Evolutionary conservation across 805 yeast species (phyloP).

Genomic region (Gaillardinia entomophila): DNA sequence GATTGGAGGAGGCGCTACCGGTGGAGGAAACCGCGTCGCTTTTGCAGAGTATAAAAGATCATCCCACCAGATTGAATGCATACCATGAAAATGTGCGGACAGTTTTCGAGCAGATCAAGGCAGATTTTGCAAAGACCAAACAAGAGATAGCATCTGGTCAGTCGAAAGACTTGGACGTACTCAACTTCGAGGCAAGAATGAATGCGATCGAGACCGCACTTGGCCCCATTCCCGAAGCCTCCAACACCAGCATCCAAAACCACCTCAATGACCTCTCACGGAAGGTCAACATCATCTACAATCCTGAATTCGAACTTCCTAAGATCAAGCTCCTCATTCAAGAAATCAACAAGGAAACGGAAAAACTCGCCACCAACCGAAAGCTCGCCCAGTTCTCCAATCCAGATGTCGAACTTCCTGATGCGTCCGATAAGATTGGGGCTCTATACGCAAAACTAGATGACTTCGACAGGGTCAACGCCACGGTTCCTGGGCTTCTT

Average conservation of each 20-base stretch:
- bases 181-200: conserved; percentile 22
- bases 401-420: conserved; percentile 3
- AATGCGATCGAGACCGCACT: conserved; percentile 14
- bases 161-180: conserved; percentile 4
- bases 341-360: conserved; percentile 19
- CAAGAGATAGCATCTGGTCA: not conserved
- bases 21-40: not conserved
- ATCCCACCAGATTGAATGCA: not conserved
- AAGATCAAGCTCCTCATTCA: conserved; percentile 18
- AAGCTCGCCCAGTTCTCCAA: conserved; percentile 10
- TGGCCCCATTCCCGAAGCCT: conserved; percentile 10
- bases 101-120: not conserved
- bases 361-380: conserved; percentile 14
- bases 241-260: conserved; percentile 13
- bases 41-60: not conserved
- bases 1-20: conserved; percentile 2
- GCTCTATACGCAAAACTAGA: conserved; percentile 19
- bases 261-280: conserved; percentile 26
- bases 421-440: conserved; percentile 15
- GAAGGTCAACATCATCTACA: conserved; percentile 26
- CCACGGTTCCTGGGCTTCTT: conserved; percentile 19
- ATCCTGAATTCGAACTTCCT: conserved; percentile 26
- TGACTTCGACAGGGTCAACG: conserved; percentile 16
- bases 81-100: not conserved
- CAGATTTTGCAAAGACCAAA: not conserved